Evolutionary conservation across 306 rosid genomes (phyloP), one percentile per base, ranked within the genome.

Genomic region (Benincasa hispida): DNA sequence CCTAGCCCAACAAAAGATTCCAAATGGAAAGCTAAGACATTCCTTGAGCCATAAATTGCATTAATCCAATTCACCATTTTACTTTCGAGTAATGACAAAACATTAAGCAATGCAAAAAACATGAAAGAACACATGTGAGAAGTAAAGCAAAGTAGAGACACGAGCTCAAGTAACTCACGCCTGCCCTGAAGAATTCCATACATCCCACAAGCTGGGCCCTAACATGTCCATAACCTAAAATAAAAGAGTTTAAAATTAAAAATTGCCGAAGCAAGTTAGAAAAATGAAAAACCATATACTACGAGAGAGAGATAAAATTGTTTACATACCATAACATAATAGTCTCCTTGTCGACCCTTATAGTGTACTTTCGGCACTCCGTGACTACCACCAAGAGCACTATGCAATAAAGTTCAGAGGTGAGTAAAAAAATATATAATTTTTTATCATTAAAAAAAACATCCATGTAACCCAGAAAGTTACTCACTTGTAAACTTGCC

Each of bases 181-280:
- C 86, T 93, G 98, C 76, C 90, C 91, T 54, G 97, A 93, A 83
- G 96, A 55, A 84, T 93, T 93, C 99, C 99, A 92, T 18, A 90
- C 96, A 88, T 95, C 99, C 98, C 99, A 95, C 84, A 95, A 83
- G 80, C 97, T 95, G 48, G 99, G 99, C 24, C 99, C 99, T 76
- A 95, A 89, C 88, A 95, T 95, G 84, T 95, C 99, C 99, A 95
- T 95, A 75, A 95, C 99, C 98, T 95, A 85, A 80, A 81, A 85
- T 79, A 81, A 21, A 70, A 37, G 78, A 45, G 77, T 48, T 48
- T 19, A 76, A 79, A 54, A 37, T 65, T 72, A n/a, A 72, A 76
- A 56, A 10, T 37, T 77, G 19, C 32, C 58, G 37, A 78, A 45
- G 53, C 21, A 51, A 74, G 32, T 21, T 65, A 34, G 24, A 54